Conservation (phyloP, 371 early-diverging fungal species). For the Lichtheimia ramosa region DNA sequence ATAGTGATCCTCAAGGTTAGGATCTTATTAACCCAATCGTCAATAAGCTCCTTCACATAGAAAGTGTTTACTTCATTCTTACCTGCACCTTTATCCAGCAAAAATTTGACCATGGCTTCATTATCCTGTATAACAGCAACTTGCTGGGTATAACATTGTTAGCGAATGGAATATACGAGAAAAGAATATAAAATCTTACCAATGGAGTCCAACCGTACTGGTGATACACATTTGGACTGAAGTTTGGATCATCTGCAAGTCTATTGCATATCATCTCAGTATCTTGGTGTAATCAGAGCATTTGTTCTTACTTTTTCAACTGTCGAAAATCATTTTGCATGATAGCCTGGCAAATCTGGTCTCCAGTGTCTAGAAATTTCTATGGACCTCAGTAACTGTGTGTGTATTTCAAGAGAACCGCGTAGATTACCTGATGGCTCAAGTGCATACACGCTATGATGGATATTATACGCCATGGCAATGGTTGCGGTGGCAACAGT, state of each 20-base stretch:
- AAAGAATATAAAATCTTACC: conserved; percentile 19
- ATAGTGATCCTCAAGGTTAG: conserved; percentile 47
- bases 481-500: no score
- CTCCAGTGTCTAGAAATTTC: conserved; percentile 26
- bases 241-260: conserved; percentile 45
- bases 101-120: conserved; percentile 38
- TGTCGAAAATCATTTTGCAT: conserved; percentile 38
- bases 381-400: no score
- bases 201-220: conserved; percentile 53
- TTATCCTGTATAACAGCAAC: conserved; percentile 54
- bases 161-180: background rate
- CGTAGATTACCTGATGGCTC: conserved; percentile 4
- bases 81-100: conserved; percentile 51
- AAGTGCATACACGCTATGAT: background rate
- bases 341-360: conserved; percentile 46
- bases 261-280: conserved; percentile 13
- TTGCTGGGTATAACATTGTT: conserved; percentile 23
- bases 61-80: background rate
- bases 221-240: conserved; percentile 46
- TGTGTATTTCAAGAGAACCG: background rate
- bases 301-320: conserved; percentile 31
- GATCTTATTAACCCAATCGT: conserved; percentile 23
- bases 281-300: background rate
- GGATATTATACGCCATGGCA: no score
- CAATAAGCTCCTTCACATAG: background rate